Base-by-base conservation (phyloP, 371 early-diverging fungal species). In the Capniomyces stellatus region DNA sequence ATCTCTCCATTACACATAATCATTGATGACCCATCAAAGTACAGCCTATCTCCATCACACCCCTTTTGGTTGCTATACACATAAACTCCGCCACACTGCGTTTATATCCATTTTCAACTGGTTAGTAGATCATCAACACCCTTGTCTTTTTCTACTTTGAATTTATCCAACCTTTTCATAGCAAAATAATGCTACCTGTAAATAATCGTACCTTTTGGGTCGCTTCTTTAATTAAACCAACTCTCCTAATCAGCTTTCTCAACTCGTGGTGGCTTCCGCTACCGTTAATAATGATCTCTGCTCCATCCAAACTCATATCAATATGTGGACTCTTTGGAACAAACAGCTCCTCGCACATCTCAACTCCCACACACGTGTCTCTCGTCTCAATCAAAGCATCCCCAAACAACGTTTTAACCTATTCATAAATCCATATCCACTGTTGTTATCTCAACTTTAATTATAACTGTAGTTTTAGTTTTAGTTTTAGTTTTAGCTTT, bases 31-130 rank as follows among this genome's bases (percentile, higher is more conserved):
- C 97, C 98, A 57, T 98, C 98, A 58, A 92, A 98, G 66, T 98
- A 98, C 12, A 94, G 64, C 22, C 97, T 78, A 67, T 98, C 97
- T n/a, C 95, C 98, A 57, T 96, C 98, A 62, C 98, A 98, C 2
- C 98, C 98, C 65, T 87, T 81, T 57, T 92, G 94, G 64, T 98
- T 98, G 2, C 94, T 74, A 58, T 98, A 98, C 31, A 96, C 62
- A 59, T 98, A 98, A 13, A 90, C 75, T 30, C 98, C 98, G 49
- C 95, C 94, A 39, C 79, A 76, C n/a, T 44, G 21, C 10, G 6
- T 35, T 35, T 35, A 35, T 35, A 10, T 35, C 6, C 35, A 35
- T 35, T 6, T 10, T 10, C 35, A 35, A n/a, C n/a, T n/a, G n/a
- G n/a, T n/a, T n/a, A n/a, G n/a, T n/a, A n/a, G n/a, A n/a, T n/a